phyloP scores from a whole-genome alignment of 176 grass and related monocot genomes.

The Carex littledalei region DNA sequence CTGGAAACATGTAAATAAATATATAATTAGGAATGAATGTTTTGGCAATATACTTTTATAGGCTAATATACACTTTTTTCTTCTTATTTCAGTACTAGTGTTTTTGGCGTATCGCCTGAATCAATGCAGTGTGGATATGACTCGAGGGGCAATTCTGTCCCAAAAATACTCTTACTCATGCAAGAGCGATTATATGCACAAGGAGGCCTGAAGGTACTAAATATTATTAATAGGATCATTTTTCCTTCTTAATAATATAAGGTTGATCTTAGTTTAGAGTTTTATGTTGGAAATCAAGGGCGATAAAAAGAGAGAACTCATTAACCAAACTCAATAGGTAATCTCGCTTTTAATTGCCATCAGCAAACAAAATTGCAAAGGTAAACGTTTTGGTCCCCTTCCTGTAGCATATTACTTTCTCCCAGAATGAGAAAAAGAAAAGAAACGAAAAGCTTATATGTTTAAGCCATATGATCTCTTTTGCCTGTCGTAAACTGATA shows the following conservation, averaged over 20 bases:
- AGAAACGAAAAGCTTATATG: too few relatives aligned
- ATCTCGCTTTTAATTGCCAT: not conserved
- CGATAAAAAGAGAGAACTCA: not conserved
- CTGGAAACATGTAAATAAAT: not conserved
- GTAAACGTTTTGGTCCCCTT: not conserved
- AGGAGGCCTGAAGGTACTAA: slow-evolving; percentile 62
- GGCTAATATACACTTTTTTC: not conserved
- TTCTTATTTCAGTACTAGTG: slow-evolving; percentile 46
- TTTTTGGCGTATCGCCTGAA: slow-evolving; percentile 68
- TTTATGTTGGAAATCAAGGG: not conserved
- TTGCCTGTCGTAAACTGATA: not conserved
- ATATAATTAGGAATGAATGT: not conserved
- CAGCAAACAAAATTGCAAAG: not conserved
- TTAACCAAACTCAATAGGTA: not conserved
- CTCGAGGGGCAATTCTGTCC: slow-evolving; percentile 65
- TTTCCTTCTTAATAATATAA: not conserved
- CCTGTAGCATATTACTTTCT: too few relatives aligned
- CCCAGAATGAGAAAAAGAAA: too few relatives aligned
- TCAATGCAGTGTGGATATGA: slow-evolving; percentile 86
- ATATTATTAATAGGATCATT: not conserved
- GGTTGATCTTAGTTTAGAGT: not conserved
- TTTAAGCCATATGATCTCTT: not conserved
- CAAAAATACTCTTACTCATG: slow-evolving; percentile 86
- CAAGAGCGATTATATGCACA: slow-evolving; percentile 57
- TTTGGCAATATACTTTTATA: not conserved